phyloP scores from a whole-genome alignment of 2,329 filamentous ascomycete genomes.

The Sporothrix humicola region DNA sequence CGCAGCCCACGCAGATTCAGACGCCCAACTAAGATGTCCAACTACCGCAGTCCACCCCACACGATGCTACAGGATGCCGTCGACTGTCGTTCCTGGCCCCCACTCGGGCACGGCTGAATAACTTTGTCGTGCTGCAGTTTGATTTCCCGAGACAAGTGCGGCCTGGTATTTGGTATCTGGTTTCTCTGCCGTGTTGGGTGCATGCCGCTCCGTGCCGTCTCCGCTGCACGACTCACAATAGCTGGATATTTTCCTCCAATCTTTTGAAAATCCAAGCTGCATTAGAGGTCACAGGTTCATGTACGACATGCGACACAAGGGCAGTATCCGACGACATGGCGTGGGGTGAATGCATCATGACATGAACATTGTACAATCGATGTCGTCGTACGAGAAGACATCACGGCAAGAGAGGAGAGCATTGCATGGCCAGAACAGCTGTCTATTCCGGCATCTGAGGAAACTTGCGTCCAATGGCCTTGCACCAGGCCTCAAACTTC shows the following conservation, averaged over 20 bases:
- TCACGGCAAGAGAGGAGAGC: background rate
- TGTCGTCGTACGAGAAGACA: background rate
- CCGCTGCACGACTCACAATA: no score
- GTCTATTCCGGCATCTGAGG: background rate
- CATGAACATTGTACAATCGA: no score
- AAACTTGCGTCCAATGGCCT: slow-evolving; percentile 20
- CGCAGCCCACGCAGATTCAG: background rate
- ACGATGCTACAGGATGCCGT: background rate
- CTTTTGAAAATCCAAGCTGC: no score
- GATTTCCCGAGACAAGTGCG: background rate
- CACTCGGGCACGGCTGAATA: background rate
- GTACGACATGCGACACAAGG: no score
- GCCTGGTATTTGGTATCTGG: background rate
- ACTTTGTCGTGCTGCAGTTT: no score
- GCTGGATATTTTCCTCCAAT: no score
- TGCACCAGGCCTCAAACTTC: slow-evolving; percentile 25
- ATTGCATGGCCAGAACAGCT: no score
- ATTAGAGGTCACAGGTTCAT: no score
- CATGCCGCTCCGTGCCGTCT: background rate
- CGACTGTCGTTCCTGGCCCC: background rate
- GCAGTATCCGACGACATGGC: no score
- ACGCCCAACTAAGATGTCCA: no score
- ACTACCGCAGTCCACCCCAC: no score
- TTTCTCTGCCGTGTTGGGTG: background rate
- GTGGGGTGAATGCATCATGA: no score